Evolutionary conservation across 2,329 filamentous ascomycete genomes (phyloP), one percentile per base, ranked within the genome.

Genomic region (Coniochaeta prunicola): DNA sequence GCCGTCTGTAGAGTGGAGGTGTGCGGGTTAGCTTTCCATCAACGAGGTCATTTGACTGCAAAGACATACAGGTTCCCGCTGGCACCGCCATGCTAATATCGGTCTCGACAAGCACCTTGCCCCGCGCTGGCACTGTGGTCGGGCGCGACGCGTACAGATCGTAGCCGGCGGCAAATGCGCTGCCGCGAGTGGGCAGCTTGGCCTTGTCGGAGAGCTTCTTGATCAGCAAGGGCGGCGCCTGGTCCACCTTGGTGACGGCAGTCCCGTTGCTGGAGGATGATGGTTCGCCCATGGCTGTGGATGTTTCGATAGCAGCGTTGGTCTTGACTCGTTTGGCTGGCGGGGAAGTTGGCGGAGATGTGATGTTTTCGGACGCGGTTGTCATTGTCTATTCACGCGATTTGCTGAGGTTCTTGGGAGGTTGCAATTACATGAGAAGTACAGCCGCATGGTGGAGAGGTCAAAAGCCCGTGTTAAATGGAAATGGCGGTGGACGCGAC

Each of bases 61-160:
- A 26, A 34, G 10, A 73, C 89, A 62, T 80, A 96, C 91, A 97
- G 13, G 92, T 97, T 57, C 91, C 92, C 5, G 85, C 89, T 0
- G 94, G 94, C 55, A 97, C 89, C 28, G 92, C 90, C 76, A 99
- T 93, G 66, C 87, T 86, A 63, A 99, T 89, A 67, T 94, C 93
- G 0, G 94, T 97, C 67, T 92, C 89, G 38, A 97, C 92, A 31
- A 97, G 77, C 0, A 80, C 91, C 76, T 96, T 92, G 65, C 92
- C 92, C 61, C 90, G 82, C 1, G 89, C 86, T 0, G 92, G 92
- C 59, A 99, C 87, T 2, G 83, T 82, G 4, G 87, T 88, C 38
- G 88, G 84, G 68, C 85, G 84, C 2, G 91, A 84, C 57, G 86
- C 88, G 75, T 97, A 97, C 60, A 99, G 71, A 74, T 99, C 94